Percentiles rank a stretch among this genome's conserved stretches.
phyloP scores from a whole-genome alignment of 768 basidiomycete genomes.

The Podaxis carcinomalis region DNA sequence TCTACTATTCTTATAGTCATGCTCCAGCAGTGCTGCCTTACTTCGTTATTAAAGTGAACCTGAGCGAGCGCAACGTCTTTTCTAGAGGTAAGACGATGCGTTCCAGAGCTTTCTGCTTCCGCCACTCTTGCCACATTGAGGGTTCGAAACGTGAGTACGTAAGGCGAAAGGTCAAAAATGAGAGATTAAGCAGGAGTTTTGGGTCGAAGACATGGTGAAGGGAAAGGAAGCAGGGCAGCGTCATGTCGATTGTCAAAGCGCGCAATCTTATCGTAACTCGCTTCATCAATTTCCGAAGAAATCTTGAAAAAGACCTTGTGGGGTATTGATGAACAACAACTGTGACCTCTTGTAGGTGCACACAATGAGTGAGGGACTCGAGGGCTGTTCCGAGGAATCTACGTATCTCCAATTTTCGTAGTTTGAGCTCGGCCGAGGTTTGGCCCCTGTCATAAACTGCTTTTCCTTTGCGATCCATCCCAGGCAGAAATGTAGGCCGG shows the following conservation, averaged over 20 bases:
- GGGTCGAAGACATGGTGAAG: conserved; percentile 15
- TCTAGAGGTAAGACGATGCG: background rate
- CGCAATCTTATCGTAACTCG: conserved; percentile 17
- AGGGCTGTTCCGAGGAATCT: conserved; percentile 14
- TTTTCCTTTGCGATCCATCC: conserved; percentile 10
- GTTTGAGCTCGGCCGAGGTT: background rate
- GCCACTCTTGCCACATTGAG: background rate
- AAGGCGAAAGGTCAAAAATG: conserved; percentile 11
- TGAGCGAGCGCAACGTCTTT: background rate
- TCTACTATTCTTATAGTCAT: too few relatives aligned
- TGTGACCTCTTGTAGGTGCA: conserved; percentile 19
- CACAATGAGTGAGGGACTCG: conserved; percentile 13
- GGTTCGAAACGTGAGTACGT: conserved; percentile 9
- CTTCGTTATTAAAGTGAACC: too few relatives aligned
- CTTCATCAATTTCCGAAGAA: conserved; percentile 18
- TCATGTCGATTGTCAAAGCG: conserved; percentile 20
- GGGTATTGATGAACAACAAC: conserved; percentile 21
- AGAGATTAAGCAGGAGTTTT: conserved; percentile 13
- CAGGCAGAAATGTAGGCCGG: conserved; percentile 23
- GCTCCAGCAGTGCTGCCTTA: too few relatives aligned
- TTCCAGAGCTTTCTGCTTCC: background rate
- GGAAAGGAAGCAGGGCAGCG: conserved; percentile 18
- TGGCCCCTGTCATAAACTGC: background rate
- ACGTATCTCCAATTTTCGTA: background rate
- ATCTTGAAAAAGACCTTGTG: conserved; percentile 16